phyloP scores from a whole-genome alignment of 208 protist species.

The Leishmania mexicana region DNA sequence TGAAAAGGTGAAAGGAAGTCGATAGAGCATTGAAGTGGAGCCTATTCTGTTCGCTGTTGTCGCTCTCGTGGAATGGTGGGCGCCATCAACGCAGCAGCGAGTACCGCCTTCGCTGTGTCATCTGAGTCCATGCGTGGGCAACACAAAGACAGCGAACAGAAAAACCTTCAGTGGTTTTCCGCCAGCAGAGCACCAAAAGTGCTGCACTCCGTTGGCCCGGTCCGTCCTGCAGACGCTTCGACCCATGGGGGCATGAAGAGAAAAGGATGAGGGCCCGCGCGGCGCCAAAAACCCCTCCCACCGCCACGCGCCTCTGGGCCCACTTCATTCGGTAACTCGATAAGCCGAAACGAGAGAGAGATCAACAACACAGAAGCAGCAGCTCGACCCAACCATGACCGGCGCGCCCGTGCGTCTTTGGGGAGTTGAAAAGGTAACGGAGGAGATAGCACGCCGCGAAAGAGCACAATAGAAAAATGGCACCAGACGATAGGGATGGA shows the following conservation, averaged over 20 bases:
- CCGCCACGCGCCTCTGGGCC: background rate
- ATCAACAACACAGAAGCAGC: constrained; percentile 6
- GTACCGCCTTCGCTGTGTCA: background rate
- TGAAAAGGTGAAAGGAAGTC: background rate
- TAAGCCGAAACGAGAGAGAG: constrained; percentile 10
- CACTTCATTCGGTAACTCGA: background rate
- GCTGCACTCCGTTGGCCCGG: background rate
- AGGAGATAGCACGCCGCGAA: background rate
- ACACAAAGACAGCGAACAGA: background rate
- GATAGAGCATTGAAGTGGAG: background rate
- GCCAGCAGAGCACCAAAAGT: background rate
- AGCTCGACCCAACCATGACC: background rate
- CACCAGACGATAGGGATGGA: background rate
- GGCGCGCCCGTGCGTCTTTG: background rate
- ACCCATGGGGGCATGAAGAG: background rate
- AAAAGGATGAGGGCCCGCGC: background rate
- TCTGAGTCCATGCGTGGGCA: background rate
- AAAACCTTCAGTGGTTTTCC: background rate
- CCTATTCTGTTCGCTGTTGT: background rate
- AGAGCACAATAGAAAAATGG: background rate
- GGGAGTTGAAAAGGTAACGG: background rate
- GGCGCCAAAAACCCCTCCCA: background rate
- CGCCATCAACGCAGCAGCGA: background rate
- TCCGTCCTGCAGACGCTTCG: background rate
- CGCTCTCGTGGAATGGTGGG: background rate